Conservation (phyloP, 495 filamentous ascomycete species). For the Cercophora scortea region DNA sequence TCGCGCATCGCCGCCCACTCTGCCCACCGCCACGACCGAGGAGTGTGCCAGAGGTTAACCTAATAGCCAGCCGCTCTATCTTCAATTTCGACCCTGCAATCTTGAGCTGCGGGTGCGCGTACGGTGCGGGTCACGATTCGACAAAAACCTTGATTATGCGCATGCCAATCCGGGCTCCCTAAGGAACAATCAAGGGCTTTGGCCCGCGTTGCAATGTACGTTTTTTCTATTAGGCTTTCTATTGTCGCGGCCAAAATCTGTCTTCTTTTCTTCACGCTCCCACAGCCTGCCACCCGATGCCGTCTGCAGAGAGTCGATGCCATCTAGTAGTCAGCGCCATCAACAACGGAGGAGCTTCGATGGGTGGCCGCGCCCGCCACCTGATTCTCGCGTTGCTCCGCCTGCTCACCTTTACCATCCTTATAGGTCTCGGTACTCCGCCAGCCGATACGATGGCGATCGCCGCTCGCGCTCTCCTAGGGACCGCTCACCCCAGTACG, state of each 20-base stretch:
- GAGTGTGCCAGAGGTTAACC: too few species aligned
- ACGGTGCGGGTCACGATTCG: too few species aligned
- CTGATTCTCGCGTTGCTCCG: too few species aligned
- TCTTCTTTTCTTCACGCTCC: neutral
- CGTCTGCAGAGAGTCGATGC: too few species aligned
- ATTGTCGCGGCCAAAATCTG: neutral
- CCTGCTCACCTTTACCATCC: conserved; percentile 11
- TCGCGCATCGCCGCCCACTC: too few species aligned
- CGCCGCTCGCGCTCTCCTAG: conserved; percentile 46
- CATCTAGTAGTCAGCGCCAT: too few species aligned
- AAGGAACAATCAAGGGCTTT: neutral
- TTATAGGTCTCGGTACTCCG: conserved; percentile 38
- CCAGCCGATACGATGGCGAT: conserved; percentile 38
- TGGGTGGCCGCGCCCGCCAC: too few species aligned
- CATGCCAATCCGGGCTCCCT: neutral
- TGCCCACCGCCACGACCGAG: too few species aligned
- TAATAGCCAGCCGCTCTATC: too few species aligned
- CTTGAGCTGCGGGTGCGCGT: too few species aligned
- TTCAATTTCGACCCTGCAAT: too few species aligned
- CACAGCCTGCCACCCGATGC: neutral
- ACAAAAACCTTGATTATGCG: conserved; percentile 5
- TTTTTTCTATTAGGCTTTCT: neutral
- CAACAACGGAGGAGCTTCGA: too few species aligned
- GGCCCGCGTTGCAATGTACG: conserved; percentile 6
- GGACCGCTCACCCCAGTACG: conserved; percentile 50